Percentiles rank a stretch among this genome's conserved stretches.
Evolutionary conservation across 2,329 filamentous ascomycete species (phyloP).

Genomic region (Venturia nashicola): DNA sequence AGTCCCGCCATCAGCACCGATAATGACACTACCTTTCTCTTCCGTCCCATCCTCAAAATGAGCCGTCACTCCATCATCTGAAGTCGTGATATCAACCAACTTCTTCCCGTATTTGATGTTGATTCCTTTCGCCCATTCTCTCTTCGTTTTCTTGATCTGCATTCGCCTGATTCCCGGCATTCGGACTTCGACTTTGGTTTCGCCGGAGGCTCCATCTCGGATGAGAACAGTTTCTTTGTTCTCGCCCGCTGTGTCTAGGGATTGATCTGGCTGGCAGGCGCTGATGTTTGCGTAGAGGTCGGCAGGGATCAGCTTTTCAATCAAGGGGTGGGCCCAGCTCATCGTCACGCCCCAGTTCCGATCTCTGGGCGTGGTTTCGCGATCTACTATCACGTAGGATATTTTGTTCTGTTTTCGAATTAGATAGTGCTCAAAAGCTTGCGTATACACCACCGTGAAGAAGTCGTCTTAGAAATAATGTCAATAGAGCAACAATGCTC

Average conservation of each 20-base stretch:
- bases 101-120: slow-evolving; percentile 11
- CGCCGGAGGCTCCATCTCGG: slow-evolving; percentile 9
- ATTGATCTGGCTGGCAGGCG: slow-evolving; percentile 9
- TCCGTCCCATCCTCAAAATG: slow-evolving; percentile 10
- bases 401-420: slow-evolving; percentile 7
- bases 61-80: slow-evolving; percentile 9
- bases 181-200: slow-evolving; percentile 6
- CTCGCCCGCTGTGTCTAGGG: slow-evolving; percentile 6
- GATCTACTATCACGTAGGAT: slow-evolving; percentile 4
- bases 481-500: neutral
- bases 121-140: slow-evolving; percentile 5
- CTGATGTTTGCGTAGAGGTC: slow-evolving; percentile 1
- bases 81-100: slow-evolving; percentile 2
- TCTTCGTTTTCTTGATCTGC: slow-evolving; percentile 11
- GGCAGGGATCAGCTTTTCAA: slow-evolving; percentile 6
- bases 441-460: no score
- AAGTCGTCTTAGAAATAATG: neutral
- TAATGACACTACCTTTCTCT: slow-evolving; percentile 9
- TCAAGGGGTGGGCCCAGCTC: slow-evolving; percentile 8
- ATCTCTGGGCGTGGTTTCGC: slow-evolving; percentile 6
- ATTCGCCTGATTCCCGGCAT: slow-evolving; percentile 8
- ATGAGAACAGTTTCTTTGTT: slow-evolving; percentile 7
- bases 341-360: slow-evolving; percentile 10
- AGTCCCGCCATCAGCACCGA: slow-evolving; percentile 9
- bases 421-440: neutral